Evolutionary conservation across 2,329 filamentous ascomycete species (phyloP).

Genomic region (Lasiodiplodia gonubiensis): DNA sequence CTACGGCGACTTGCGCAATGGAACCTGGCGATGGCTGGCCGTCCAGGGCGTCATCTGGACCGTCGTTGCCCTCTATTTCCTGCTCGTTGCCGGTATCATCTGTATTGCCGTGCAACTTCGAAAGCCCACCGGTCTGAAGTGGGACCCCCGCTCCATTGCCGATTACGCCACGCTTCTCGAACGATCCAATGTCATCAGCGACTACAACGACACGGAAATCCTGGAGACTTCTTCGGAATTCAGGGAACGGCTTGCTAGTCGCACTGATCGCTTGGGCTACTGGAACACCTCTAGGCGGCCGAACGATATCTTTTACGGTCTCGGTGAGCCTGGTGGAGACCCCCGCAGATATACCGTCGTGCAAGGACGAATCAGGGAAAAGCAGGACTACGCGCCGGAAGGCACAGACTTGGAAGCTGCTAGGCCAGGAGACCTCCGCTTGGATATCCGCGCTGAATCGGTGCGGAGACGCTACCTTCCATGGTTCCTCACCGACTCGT

Average conservation of each 20-base stretch:
- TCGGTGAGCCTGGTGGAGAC: constrained; percentile 68
- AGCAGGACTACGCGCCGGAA: constrained; percentile 36
- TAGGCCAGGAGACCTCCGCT: constrained; percentile 51
- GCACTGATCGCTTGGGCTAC: constrained; percentile 79
- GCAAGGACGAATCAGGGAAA: constrained; percentile 55
- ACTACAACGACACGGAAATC: constrained; percentile 73
- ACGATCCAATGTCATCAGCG: constrained; percentile 76
- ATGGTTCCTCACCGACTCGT: constrained; percentile 73
- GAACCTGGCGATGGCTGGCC: constrained; percentile 77
- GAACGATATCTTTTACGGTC: constrained; percentile 75
- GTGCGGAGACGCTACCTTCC: constrained; percentile 73
- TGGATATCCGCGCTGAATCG: constrained; percentile 57
- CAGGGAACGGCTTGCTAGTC: constrained; percentile 60
- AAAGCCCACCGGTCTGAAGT: constrained; percentile 73
- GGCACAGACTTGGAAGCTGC: constrained; percentile 41
- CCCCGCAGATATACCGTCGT: constrained; percentile 59
- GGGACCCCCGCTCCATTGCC: constrained; percentile 83
- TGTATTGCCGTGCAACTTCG: constrained; percentile 67
- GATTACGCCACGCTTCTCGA: constrained; percentile 80
- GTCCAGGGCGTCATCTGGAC: constrained; percentile 81
- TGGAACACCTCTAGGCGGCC: constrained; percentile 74
- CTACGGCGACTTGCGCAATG: constrained; percentile 63
- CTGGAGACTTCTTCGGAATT: constrained; percentile 60
- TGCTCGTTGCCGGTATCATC: constrained; percentile 65
- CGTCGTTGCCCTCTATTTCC: constrained; percentile 73